Evolutionary conservation across 805 yeast genomes (phyloP).

Genomic region (Saccharomycopsis malanga): DNA sequence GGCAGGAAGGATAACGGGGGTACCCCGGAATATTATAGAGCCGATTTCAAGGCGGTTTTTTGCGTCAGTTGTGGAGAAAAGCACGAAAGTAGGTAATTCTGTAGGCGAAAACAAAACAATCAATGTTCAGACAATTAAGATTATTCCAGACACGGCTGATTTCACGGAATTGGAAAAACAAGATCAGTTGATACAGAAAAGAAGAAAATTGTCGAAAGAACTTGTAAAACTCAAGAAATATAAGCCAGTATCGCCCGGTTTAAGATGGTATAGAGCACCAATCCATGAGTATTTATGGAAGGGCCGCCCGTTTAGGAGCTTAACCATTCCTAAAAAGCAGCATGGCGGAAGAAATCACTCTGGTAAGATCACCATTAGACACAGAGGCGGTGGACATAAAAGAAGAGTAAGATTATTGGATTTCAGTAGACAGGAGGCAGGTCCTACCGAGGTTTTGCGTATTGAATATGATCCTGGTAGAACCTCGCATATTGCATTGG

Average conservation of each 20-base stretch:
- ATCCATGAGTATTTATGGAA: slow-evolving; percentile 80
- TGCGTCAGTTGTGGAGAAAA: too few species aligned
- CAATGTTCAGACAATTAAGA: slow-evolving; percentile 26
- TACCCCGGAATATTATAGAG: too few species aligned
- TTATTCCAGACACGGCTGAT: slow-evolving; percentile 39
- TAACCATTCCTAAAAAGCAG: slow-evolving; percentile 61
- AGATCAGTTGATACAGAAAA: slow-evolving; percentile 64
- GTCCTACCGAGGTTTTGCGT: slow-evolving; percentile 73
- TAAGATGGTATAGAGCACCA: slow-evolving; percentile 85
- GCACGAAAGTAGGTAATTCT: too few species aligned
- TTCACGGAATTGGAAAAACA: slow-evolving; percentile 72
- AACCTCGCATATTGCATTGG: slow-evolving; percentile 84
- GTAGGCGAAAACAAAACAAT: too few species aligned
- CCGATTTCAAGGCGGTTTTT: too few species aligned
- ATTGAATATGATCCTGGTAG: slow-evolving; percentile 96
- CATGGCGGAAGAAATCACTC: slow-evolving; percentile 85
- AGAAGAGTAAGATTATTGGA: slow-evolving; percentile 82
- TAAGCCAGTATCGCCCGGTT: slow-evolving; percentile 80
- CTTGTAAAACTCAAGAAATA: slow-evolving; percentile 64
- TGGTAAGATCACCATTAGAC: slow-evolving; percentile 86
- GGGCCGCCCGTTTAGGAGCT: slow-evolving; percentile 70
- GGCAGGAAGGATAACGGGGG: too few species aligned
- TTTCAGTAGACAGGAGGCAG: slow-evolving; percentile 56
- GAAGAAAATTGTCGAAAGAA: slow-evolving; percentile 64
- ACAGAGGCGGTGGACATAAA: slow-evolving; percentile 95